Conservation (phyloP, 371 early-diverging fungal species). For the Mycotypha africana region DNA sequence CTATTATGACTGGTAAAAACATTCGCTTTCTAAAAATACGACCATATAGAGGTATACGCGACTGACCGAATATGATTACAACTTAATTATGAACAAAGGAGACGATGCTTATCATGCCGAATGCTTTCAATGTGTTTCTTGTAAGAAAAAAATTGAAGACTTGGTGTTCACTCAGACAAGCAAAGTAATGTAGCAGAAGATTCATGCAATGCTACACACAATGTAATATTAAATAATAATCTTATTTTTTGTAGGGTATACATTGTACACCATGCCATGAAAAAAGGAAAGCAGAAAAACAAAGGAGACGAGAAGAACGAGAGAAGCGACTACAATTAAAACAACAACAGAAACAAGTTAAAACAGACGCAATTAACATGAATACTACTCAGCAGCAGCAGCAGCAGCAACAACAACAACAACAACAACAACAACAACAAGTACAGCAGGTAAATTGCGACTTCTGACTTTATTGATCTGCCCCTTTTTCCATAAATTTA, state of each 20-base stretch:
- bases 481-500: background rate
- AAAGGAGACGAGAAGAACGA: constrained; percentile 29
- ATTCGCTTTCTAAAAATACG: background rate
- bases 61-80: too few relatives aligned
- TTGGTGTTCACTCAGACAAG: constrained; percentile 71
- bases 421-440: background rate
- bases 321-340: constrained; percentile 16
- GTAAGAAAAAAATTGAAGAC: constrained; percentile 66
- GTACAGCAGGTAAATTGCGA: too few relatives aligned
- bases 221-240: background rate
- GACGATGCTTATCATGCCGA: constrained; percentile 78
- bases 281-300: constrained; percentile 23
- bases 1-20: constrained; percentile 71
- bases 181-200: background rate
- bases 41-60: too few relatives aligned
- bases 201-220: too few relatives aligned
- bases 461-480: background rate
- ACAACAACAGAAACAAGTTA: constrained; percentile 5
- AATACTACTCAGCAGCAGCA: background rate
- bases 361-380: background rate
- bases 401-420: background rate
- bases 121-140: constrained; percentile 76
- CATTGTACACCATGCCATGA: constrained; percentile 43
- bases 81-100: constrained; percentile 27
- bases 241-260: constrained; percentile 26